Evolutionary conservation across 164 flowering plant genomes (phyloP).

Genomic region (Aristolochia contorta): DNA sequence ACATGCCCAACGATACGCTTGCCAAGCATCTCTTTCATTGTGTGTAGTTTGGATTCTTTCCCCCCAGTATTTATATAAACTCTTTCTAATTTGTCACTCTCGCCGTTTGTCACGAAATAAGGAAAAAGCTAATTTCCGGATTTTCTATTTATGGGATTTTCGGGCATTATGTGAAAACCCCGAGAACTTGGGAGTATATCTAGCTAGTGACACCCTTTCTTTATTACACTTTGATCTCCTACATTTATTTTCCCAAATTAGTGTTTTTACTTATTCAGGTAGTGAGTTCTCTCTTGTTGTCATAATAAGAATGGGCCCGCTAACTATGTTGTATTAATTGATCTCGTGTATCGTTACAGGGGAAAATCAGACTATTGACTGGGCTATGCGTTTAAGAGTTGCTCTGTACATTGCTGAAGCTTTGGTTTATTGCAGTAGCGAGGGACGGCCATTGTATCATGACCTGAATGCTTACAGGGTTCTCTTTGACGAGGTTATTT

Average conservation of each 20-base stretch:
- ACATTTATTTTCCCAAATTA: no score
- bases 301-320: neutral
- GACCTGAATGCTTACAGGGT: conserved; percentile 95
- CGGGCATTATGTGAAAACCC: no score
- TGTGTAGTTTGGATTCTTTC: conserved; percentile 20
- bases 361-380: conserved; percentile 93
- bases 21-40: conserved; percentile 98
- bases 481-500: conserved; percentile 86
- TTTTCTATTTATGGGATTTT: no score
- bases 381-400: conserved; percentile 96
- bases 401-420: conserved; percentile 91
- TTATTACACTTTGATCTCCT: no score
- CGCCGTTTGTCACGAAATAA: no score
- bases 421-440: conserved; percentile 66
- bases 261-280: no score
- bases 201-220: no score
- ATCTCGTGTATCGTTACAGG: conserved; percentile 40
- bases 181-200: no score
- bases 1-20: conserved; percentile 95
- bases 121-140: no score
- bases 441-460: conserved; percentile 80
- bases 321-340: neutral
- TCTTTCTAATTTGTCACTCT: conserved; percentile 1
- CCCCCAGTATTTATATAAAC: neutral
- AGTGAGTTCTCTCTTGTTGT: no score